Evolutionary conservation across 768 basidiomycete species (phyloP).

Genomic region (Tulasnella sp.): DNA sequence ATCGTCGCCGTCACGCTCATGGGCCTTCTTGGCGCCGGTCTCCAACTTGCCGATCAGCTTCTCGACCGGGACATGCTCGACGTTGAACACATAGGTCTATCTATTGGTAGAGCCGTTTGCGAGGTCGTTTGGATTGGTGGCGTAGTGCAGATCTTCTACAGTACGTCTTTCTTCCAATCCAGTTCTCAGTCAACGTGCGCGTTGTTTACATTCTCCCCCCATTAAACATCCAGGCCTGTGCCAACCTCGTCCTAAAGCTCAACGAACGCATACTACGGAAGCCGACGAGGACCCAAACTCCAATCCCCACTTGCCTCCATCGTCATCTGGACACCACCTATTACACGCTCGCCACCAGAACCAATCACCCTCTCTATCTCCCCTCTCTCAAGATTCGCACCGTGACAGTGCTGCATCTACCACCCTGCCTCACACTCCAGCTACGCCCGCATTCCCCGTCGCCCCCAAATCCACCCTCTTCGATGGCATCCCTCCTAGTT

Average conservation of each 20-base stretch:
- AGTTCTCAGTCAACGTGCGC: background rate
- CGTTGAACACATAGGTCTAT: background rate
- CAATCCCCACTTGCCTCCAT: background rate
- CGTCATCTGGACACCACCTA: background rate
- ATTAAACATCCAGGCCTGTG: background rate
- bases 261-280: background rate
- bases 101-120: background rate
- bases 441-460: background rate
- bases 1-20: background rate
- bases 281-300: background rate
- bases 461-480: background rate
- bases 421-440: background rate
- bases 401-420: background rate
- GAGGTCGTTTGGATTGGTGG: background rate
- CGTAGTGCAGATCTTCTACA: background rate
- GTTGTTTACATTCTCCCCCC: background rate
- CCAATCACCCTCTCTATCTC: background rate
- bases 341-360: background rate
- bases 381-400: background rate
- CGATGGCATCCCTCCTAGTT: background rate
- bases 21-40: background rate
- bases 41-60: background rate
- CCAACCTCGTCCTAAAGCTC: background rate
- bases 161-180: background rate
- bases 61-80: background rate